Base-by-base conservation (phyloP, 169 alveolate genomes). In the Cystoisospora suis region DNA sequence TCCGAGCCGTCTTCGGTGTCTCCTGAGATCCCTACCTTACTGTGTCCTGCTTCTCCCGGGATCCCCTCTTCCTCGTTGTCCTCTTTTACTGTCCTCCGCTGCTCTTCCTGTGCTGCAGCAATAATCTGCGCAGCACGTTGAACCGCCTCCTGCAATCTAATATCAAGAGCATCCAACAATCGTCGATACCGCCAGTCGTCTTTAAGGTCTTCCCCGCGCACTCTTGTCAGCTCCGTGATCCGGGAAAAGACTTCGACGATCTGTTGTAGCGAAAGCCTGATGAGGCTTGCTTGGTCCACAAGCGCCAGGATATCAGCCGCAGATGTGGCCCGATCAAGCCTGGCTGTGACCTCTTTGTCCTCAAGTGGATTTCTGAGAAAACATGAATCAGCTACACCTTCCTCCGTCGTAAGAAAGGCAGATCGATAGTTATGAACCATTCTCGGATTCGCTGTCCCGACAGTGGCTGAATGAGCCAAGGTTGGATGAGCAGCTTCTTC, bases 181-280 rank as follows among this genome's bases (percentile, higher is more conserved):
- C 53, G 1, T 56, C 3, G 58, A 40, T 72, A 72, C 56, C 83
- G 53, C 5, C 42, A 38, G 32, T 72, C 83, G 47, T 72, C 83
- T 9, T 40, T 34, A n/a, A 72, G 83, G 29, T 38, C 56, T 34
- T 72, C 83, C 4, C 83, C 83, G 83, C 53, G 83, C 15, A 72
- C 56, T 17, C 27, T 34, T 6, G 83, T 72, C 83, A 72, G 36
- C 36, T 40, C 34, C 1, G 42, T 23, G 32, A 40, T 5, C 27
- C 56, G 58, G 83, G 12, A 17, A 27, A 72, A 72, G 0, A 72
- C 7, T 27, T 38, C 20, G 58, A 38, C 83, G 36, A 72, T 6
- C 32, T 32, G 58, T n/a, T 27, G 53, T 15, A 72, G 83, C 1
- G 47, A 38, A 2, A 72, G 32, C 38, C 15, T 17, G 34, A 44